Evolutionary conservation across 192 early-diverging fungal species (phyloP).

Genomic region (Dissophora globulifera): DNA sequence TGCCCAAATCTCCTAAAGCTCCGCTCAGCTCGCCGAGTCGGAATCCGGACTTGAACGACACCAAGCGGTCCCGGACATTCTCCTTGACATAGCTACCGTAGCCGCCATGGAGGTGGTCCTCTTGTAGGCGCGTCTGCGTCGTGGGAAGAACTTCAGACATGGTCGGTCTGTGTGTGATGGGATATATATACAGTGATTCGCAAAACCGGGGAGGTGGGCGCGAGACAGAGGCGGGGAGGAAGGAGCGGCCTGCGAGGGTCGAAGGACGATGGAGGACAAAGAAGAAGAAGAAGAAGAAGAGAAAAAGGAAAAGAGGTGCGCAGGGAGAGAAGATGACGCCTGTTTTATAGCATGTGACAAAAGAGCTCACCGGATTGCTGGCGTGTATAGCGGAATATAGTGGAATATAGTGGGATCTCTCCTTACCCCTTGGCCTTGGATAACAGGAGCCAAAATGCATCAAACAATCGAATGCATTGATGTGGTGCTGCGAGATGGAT

Average conservation of each 20-base stretch:
- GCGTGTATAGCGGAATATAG: no score
- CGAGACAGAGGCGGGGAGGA: neutral
- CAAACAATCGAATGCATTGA: no score
- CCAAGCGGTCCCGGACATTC: constrained; percentile 18
- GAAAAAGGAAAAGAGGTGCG: constrained; percentile 1
- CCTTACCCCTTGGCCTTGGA: no score
- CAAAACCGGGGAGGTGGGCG: neutral
- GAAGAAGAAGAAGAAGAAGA: neutral
- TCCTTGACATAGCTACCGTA: constrained; percentile 25
- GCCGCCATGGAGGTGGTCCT: neutral
- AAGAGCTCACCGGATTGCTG: no score
- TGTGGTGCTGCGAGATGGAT: no score
- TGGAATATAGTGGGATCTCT: no score
- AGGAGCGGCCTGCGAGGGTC: neutral
- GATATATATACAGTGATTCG: no score
- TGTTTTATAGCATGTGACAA: neutral
- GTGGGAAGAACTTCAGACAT: constrained; percentile 33
- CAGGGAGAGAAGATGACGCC: neutral
- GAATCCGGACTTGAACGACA: constrained; percentile 38
- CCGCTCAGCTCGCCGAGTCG: constrained; percentile 67
- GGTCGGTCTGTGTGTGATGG: neutral
- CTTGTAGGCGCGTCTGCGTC: neutral
- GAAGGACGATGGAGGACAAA: constrained; percentile 4
- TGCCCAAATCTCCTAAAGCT: constrained; percentile 81
- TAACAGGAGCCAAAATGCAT: no score